Base-by-base conservation (phyloP, 805 yeast species). In the Sugiyamaella valdiviana region DNA sequence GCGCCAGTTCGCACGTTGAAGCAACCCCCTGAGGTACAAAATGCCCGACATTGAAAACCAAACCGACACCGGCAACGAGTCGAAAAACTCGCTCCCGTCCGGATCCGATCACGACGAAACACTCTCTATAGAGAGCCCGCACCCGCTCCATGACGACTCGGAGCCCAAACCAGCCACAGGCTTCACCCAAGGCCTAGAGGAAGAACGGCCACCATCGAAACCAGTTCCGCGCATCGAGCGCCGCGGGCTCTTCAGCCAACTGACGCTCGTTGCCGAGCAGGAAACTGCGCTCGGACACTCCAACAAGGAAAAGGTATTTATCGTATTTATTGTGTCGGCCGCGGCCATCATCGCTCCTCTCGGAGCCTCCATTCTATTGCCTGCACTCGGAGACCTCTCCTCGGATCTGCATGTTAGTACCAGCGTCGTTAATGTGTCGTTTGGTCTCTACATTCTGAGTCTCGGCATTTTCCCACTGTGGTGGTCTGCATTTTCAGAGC, bases 401-500 rank as follows among this genome's bases (percentile, higher is more conserved):
- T 52, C 55, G 0, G 79, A 77, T 16, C 71, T 85, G 15, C 40
- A 80, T 39, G 82, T 95, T 0, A 58, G 77, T 3, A 75, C 74
- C 1, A 68, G 80, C 23, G 71, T 77, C 57, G 87, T 86, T 21
- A 87, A 86, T 59, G 73, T 87, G 15, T 79, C 91, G 1, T 87
- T 86, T 45, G 96, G 95, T 56, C 74, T 87, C 10, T 88, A 86
- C 61, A 65, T 86, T 22, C 60, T 86, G 12, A 72, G 89, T 1
- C 60, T 88, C 32, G 96, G 95, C 14, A 70, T 88, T 1, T 80
- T 85, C 57, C 95, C 96, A 1, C 61, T 88, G 40, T 87, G 95
- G 93, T 88, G 95, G 95, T 82, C 91, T 5, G 78, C 83, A 7
- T 75, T 85, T 49, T 80, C 89, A 37, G 95, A 88, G 61, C 65